phyloP scores from a whole-genome alignment of 2,329 filamentous ascomycete genomes.

The Exophiala xenobiotica region DNA sequence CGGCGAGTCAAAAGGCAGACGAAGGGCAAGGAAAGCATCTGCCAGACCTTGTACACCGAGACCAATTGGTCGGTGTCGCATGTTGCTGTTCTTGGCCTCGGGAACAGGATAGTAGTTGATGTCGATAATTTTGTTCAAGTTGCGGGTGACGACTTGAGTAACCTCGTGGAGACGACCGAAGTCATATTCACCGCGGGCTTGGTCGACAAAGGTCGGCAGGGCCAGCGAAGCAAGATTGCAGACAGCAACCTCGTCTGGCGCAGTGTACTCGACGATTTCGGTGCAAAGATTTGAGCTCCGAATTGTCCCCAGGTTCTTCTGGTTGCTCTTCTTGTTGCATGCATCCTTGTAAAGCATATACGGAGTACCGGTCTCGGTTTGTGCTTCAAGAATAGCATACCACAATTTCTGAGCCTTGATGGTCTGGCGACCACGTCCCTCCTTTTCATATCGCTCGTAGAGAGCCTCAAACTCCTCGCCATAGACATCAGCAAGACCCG shows the following conservation, averaged over 20 bases:
- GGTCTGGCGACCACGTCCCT: conserved; percentile 83
- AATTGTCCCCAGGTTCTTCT: conserved; percentile 98
- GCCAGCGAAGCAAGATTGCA: conserved; percentile 97
- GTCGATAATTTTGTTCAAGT: conserved; percentile 98
- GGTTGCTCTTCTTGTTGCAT: conserved; percentile 99
- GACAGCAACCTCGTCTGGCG: conserved; percentile 96
- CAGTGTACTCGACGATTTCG: conserved; percentile 96
- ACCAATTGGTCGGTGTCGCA: conserved; percentile 93
- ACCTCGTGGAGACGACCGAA: conserved; percentile 97
- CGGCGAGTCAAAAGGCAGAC: conserved; percentile 93
- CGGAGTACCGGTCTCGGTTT: conserved; percentile 97
- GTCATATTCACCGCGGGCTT: conserved; percentile 80
- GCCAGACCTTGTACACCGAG: conserved; percentile 97
- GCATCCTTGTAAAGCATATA: conserved; percentile 99
- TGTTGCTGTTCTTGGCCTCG: conserved; percentile 93
- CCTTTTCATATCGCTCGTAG: conserved; percentile 85
- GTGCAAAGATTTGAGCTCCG: conserved; percentile 98
- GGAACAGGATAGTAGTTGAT: conserved; percentile 97
- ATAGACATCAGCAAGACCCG: conserved; percentile 92
- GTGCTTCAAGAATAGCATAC: conserved; percentile 97
- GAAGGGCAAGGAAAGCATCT: conserved; percentile 94
- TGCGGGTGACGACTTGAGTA: conserved; percentile 84
- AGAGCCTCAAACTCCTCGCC: conserved; percentile 95
- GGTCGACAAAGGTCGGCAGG: conserved; percentile 86
- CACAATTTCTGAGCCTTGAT: conserved; percentile 98